Evolutionary conservation across 2,329 filamentous ascomycete species (phyloP), one percentile per base, ranked within the genome.

Genomic region (Penicillium sclerotiorum): DNA sequence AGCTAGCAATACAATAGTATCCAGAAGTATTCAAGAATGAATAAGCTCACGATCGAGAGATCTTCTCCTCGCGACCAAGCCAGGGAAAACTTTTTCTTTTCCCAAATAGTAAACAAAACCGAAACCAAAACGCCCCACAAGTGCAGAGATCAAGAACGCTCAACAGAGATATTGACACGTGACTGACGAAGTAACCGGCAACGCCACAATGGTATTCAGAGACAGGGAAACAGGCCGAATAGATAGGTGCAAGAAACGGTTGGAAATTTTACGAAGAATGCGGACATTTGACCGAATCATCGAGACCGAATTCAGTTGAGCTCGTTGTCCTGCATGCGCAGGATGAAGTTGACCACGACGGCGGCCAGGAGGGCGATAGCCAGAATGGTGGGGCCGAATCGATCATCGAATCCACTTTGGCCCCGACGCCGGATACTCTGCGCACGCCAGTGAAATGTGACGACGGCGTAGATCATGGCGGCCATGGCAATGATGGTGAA

Each of bases 391-490:
- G 94, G 94, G 7, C 94, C 94, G 65, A 96, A 92, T 35, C 92
- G 84, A 77, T 99, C 94, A 70, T 99, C 94, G 69, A 99, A 97
- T 18, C 94, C 94, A 47, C 90, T 90, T 78, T 96, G 92, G 8
- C 94, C 94, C 57, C 93, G 83, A 74, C 89, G 83, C 50, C 94
- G 79, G 68, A 99, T 99, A 59, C 89, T 95, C 73, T 89, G 91
- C 21, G 94, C 94, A 56, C 94, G 82, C 94, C 94, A 99, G 72
- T 99, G 94, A 75, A 96, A 99, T 25, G 93, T 97, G 53, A 90
- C 82, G 9, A 99, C 79, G 5, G 94, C 94, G 71, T 99, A 99
- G 35, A 95, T 77, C 91, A 99, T 96, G 37, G 92, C 90, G 45
- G 88, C 83, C 85, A 99, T 93, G 57, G 93, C 90, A 47, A 99